These are phyloP conservation scores for Poa annua DNA, from an alignment of 176 grass and related monocot genomes.

Conservation along the genomic window DNA sequence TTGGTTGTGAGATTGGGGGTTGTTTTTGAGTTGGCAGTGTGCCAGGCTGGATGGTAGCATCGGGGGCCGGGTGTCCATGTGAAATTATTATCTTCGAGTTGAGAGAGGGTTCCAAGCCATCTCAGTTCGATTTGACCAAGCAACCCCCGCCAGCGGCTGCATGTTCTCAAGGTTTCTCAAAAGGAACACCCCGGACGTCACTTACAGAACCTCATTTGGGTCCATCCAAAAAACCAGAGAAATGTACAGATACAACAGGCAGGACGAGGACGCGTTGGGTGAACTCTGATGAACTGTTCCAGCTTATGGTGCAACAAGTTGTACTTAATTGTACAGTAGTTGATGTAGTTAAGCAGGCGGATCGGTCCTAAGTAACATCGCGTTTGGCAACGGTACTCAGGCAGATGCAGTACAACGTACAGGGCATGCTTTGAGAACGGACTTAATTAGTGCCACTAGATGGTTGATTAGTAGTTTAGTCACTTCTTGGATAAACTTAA, in stretches of 20 bases:
- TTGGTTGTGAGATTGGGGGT: background rate
- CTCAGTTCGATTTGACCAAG: constrained; percentile 53
- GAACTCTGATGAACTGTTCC: background rate
- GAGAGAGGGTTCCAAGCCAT: constrained; percentile 5
- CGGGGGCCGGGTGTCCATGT: background rate
- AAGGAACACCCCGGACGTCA: constrained; percentile 15
- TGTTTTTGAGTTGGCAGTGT: constrained; percentile 29
- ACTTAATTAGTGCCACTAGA: background rate
- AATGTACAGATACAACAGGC: too few relatives aligned
- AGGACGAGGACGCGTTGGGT: background rate
- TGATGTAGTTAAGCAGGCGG: constrained; percentile 12
- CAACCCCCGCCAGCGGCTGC: constrained; percentile 32
- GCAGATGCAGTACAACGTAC: background rate
- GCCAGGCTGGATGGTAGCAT: constrained; percentile 47
- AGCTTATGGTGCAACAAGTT: background rate
- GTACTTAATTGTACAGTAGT: background rate
- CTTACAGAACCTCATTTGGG: background rate
- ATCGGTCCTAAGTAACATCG: constrained; percentile 32
- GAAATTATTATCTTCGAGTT: constrained; percentile 26
- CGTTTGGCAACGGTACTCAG: constrained; percentile 26
- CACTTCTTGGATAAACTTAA: background rate
- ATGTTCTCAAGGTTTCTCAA: constrained; percentile 22
- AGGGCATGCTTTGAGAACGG: constrained; percentile 39
- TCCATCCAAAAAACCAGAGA: constrained; percentile 31
- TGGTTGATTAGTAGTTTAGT: too few relatives aligned